These are phyloP conservation scores for Bidens hawaiensis DNA, from an alignment of 140 eudicot species.

Conservation along the genomic window DNA sequence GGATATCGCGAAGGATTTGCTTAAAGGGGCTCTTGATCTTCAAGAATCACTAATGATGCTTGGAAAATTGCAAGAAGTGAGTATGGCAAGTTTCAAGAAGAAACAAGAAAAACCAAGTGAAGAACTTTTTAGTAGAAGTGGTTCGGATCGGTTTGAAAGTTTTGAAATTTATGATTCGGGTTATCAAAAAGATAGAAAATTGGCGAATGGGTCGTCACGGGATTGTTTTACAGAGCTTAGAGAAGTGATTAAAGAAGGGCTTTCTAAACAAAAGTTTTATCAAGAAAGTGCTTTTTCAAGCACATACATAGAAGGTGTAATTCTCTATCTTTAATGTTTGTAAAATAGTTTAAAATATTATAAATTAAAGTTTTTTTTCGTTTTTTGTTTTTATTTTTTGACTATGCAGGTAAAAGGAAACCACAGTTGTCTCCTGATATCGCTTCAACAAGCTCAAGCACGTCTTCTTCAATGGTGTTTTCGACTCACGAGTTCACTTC, in stretches of 20 bases:
- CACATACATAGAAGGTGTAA: slow-evolving; percentile 13
- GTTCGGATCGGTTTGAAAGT: slow-evolving; percentile 35
- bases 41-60: slow-evolving; percentile 71
- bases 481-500: slow-evolving; percentile 56
- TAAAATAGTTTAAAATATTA: neutral
- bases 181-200: slow-evolving; percentile 36
- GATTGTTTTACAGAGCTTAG: slow-evolving; percentile 67
- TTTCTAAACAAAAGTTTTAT: slow-evolving; percentile 53
- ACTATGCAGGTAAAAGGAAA: slow-evolving; percentile 30
- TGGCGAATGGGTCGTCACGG: slow-evolving; percentile 47
- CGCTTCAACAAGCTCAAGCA: slow-evolving; percentile 78
- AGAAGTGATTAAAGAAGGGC: slow-evolving; percentile 64
- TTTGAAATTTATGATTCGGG: slow-evolving; percentile 27
- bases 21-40: slow-evolving; percentile 77
- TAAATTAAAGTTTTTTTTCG: neutral
- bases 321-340: neutral
- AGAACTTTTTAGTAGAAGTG: slow-evolving; percentile 18
- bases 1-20: slow-evolving; percentile 54
- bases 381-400: no score
- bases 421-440: slow-evolving; percentile 36
- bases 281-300: slow-evolving; percentile 27
- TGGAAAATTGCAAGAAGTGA: slow-evolving; percentile 55
- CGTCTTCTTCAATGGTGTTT: slow-evolving; percentile 51
- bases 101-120: slow-evolving; percentile 42
- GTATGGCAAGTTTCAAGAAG: slow-evolving; percentile 39